Percentiles rank a stretch among this genome's conserved stretches.
phyloP scores from a whole-genome alignment of 768 basidiomycete species.

The Boletellus ananiceps region DNA sequence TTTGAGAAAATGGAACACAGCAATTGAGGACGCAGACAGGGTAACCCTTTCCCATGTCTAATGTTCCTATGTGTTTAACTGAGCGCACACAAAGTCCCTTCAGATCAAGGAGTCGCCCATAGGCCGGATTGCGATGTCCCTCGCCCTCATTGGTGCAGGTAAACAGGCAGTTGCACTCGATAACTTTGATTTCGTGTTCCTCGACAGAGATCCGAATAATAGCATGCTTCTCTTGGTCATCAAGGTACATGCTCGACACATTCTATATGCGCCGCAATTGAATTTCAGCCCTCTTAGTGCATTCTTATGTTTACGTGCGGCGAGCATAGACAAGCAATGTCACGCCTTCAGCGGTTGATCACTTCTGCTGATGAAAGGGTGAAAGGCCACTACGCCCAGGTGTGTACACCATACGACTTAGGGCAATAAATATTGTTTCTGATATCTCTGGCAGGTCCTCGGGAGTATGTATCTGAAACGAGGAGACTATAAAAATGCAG shows the following conservation, averaged over 20 bases:
- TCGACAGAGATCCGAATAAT: background rate
- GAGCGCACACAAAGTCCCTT: background rate
- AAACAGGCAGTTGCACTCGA: background rate
- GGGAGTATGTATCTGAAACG: conserved; percentile 1
- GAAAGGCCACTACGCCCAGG: background rate
- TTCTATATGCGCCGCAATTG: background rate
- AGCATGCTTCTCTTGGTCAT: background rate
- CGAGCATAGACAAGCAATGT: background rate
- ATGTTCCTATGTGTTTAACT: background rate
- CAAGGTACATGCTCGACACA: background rate
- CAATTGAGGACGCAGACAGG: background rate
- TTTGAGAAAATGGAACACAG: background rate
- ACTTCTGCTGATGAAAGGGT: too few species aligned
- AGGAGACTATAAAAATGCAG: background rate
- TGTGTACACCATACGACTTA: background rate
- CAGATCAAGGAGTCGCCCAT: background rate
- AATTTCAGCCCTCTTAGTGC: background rate
- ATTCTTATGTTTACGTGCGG: background rate
- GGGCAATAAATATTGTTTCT: background rate
- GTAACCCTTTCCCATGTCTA: background rate
- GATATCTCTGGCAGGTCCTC: background rate
- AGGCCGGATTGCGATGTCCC: conserved; percentile 1
- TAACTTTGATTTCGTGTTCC: conserved; percentile 1
- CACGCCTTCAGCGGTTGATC: background rate
- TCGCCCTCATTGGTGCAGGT: background rate